phyloP scores from a whole-genome alignment of 345 rosid species.

The Salix brachista region DNA sequence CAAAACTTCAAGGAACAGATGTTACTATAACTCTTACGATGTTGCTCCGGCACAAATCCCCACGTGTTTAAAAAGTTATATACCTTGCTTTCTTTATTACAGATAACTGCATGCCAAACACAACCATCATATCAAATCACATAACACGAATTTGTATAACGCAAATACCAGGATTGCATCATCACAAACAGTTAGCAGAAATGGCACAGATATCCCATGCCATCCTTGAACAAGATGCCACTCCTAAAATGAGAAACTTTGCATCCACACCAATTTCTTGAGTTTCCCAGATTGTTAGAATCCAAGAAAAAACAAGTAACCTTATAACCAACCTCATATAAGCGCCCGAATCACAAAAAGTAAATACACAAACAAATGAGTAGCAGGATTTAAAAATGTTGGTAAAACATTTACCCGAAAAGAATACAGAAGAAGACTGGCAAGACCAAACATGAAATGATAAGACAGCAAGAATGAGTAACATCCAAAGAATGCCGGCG shows the following conservation, averaged over 20 bases:
- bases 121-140: not conserved
- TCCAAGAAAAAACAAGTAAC: not conserved
- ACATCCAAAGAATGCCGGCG: constrained; percentile 80
- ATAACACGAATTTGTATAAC: not conserved
- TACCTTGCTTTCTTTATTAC: constrained; percentile 82
- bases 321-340: not conserved
- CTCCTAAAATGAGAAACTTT: too few species aligned
- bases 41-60: constrained; percentile 72
- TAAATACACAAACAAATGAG: not conserved
- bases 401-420: constrained; percentile 54
- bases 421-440: constrained; percentile 63
- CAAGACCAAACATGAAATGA: constrained; percentile 88
- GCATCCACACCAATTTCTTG: not conserved
- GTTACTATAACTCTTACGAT: constrained; percentile 52
- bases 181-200: not conserved
- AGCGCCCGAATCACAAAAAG: not conserved
- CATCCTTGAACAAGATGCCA: not conserved
- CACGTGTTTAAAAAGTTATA: constrained; percentile 56
- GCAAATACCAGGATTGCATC: not conserved
- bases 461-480: constrained; percentile 63
- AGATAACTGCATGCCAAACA: constrained; percentile 56
- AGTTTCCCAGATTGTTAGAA: not conserved
- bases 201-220: not conserved
- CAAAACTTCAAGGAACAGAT: constrained; percentile 16
- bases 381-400: not conserved